A percentile compares a stretch with the other conserved stretches of the same genome.
Conservation (phyloP, 2,329 filamentous ascomycete genomes). For the Macroventuria anomochaeta region DNA sequence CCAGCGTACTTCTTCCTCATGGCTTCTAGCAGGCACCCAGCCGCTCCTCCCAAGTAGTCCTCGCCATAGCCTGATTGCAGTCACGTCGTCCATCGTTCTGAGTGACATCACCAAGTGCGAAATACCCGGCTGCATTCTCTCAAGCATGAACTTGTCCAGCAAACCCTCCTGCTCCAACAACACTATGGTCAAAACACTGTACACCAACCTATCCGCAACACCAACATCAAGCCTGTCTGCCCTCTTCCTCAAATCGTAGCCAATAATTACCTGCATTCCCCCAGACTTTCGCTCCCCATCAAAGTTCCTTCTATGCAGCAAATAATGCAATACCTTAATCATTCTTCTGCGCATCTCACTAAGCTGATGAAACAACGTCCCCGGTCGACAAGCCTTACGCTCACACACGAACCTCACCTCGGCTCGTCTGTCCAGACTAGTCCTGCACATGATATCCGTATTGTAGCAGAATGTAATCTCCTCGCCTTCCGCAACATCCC, state of each 20-base stretch:
- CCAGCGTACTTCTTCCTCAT: not conserved
- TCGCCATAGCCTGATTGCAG: not conserved
- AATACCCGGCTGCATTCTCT: not conserved
- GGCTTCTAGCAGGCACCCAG: not conserved
- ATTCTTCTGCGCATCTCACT: not conserved
- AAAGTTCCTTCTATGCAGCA: not conserved
- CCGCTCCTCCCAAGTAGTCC: not conserved
- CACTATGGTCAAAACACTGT: slow-evolving; percentile 5
- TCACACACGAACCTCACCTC: not conserved
- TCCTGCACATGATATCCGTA: slow-evolving; percentile 13
- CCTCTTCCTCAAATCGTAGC: not conserved
- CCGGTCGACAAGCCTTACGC: not conserved
- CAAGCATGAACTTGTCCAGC: slow-evolving; percentile 5
- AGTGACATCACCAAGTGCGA: not conserved
- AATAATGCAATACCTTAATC: not conserved
- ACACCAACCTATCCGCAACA: not conserved
- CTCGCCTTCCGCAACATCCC: slow-evolving; percentile 15
- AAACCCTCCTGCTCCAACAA: slow-evolving; percentile 7
- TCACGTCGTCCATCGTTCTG: not conserved
- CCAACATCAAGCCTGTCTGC: not conserved
- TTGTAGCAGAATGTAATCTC: slow-evolving; percentile 16
- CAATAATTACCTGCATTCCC: not conserved
- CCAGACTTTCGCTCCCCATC: not conserved
- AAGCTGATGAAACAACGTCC: not conserved
- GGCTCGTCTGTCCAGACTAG: not conserved